A percentile compares a stretch with the other conserved stretches of the same genome.
Evolutionary conservation across 768 basidiomycete species (phyloP).

Genomic region (Serpula lacrymans): DNA sequence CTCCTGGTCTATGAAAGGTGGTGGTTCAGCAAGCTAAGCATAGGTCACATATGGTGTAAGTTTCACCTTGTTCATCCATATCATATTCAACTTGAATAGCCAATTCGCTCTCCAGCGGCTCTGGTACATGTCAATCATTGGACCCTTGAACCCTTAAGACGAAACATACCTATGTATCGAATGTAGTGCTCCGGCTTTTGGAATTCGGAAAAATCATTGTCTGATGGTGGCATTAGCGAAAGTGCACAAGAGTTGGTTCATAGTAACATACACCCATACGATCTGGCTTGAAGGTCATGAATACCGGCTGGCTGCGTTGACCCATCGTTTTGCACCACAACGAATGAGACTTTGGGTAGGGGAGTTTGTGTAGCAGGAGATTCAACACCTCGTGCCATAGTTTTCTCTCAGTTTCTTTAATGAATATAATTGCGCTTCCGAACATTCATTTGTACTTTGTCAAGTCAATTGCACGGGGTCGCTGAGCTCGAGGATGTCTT

Average conservation of each 20-base stretch:
- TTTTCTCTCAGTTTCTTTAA: too few species aligned
- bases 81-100: slow-evolving; percentile 96
- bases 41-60: not conserved
- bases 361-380: slow-evolving; percentile 33
- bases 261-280: slow-evolving; percentile 68
- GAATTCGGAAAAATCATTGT: slow-evolving; percentile 70
- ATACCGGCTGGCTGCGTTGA: slow-evolving; percentile 61
- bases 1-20: slow-evolving; percentile 65
- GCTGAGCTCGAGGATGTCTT: not conserved
- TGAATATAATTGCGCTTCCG: too few species aligned
- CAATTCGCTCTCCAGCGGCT: slow-evolving; percentile 90
- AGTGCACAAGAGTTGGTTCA: not conserved
- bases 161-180: slow-evolving; percentile 74
- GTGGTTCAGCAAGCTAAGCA: not conserved
- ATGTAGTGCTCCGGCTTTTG: slow-evolving; percentile 82
- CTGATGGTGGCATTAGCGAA: slow-evolving; percentile 29
- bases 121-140: slow-evolving; percentile 35
- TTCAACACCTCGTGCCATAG: slow-evolving; percentile 40
- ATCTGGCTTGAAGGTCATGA: slow-evolving; percentile 56
- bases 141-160: not conserved
- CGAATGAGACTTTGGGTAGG: slow-evolving; percentile 67
- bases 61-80: slow-evolving; percentile 96
- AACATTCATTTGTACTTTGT: too few species aligned
- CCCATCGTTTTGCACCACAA: slow-evolving; percentile 61
- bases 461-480: too few species aligned